Conservation (phyloP, 1,284 basidiomycete species). For the Chalciporus sp. region DNA sequence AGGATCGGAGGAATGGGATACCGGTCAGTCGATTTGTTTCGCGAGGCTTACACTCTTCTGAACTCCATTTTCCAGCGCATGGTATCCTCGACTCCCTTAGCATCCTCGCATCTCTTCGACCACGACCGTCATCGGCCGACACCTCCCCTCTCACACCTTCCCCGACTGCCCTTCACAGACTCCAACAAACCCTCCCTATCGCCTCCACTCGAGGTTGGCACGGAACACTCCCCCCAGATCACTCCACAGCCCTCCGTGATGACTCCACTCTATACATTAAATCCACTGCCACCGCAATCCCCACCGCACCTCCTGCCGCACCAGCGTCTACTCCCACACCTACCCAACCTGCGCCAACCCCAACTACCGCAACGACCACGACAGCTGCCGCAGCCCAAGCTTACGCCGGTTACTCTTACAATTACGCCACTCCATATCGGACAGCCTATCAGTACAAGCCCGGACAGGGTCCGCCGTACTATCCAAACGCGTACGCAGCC, state of each 20-base stretch:
- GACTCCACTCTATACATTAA: conserved; percentile 69
- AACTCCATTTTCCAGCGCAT: conserved; percentile 53
- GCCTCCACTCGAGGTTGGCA: conserved; percentile 66
- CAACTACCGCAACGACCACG: conserved; percentile 18
- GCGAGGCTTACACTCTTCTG: conserved; percentile 4
- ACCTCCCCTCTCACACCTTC: conserved; percentile 58
- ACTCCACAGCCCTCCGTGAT: conserved; percentile 64
- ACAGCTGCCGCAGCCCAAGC: conserved; percentile 29
- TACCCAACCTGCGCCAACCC: conserved; percentile 28
- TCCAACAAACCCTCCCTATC: conserved; percentile 68
- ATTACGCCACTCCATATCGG: conserved; percentile 33
- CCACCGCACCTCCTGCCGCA: conserved; percentile 25
- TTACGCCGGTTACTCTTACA: conserved; percentile 28
- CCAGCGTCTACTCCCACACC: conserved; percentile 28
- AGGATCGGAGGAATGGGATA: conserved; percentile 78
- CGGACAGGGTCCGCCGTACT: conserved; percentile 35
- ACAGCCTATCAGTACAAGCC: conserved; percentile 36
- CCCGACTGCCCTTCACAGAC: conserved; percentile 58
- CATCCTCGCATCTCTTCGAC: conserved; percentile 69
- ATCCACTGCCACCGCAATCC: conserved; percentile 44
- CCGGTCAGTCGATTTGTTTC: conserved; percentile 48
- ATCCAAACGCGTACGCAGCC: conserved; percentile 30
- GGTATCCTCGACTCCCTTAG: conserved; percentile 68
- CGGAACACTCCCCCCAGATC: conserved; percentile 67
- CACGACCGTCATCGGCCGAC: conserved; percentile 49